Evolutionary conservation across 257 asterid species (phyloP).

Genomic region (Verbena officinalis): DNA sequence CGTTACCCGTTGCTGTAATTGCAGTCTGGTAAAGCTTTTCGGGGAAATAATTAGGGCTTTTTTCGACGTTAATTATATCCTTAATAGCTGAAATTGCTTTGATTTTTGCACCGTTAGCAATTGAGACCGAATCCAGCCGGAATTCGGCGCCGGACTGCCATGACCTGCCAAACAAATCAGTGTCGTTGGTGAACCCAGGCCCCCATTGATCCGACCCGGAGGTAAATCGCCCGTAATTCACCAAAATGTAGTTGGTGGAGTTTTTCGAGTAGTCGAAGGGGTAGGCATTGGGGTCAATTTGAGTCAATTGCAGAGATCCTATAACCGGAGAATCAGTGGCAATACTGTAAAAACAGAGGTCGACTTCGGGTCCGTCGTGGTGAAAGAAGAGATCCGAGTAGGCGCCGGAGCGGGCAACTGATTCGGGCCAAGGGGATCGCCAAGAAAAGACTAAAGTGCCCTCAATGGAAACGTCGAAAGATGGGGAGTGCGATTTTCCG

Average conservation of each 20-base stretch:
- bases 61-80: slow-evolving; percentile 46
- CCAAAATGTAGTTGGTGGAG: slow-evolving; percentile 53
- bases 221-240: slow-evolving; percentile 82
- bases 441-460: slow-evolving; percentile 88
- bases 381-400: slow-evolving; percentile 84
- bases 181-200: slow-evolving; percentile 83
- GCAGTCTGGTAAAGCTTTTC: slow-evolving; percentile 79
- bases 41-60: slow-evolving; percentile 78
- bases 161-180: slow-evolving; percentile 74
- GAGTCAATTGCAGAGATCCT: slow-evolving; percentile 63
- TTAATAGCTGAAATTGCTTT: slow-evolving; percentile 72
- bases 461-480: slow-evolving; percentile 88
- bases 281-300: slow-evolving; percentile 61
- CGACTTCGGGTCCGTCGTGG: slow-evolving; percentile 45
- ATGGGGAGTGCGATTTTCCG: slow-evolving; percentile 81
- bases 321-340: slow-evolving; percentile 94
- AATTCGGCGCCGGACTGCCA: slow-evolving; percentile 74
- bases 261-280: slow-evolving; percentile 30
- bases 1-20: slow-evolving; percentile 44
- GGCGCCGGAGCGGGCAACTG: slow-evolving; percentile 71
- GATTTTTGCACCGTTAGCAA: slow-evolving; percentile 40
- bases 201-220: slow-evolving; percentile 95
- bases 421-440: slow-evolving; percentile 86
- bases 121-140: slow-evolving; percentile 31
- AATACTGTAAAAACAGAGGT: slow-evolving; percentile 88